A percentile compares a stretch with the other conserved stretches of the same genome.
These are phyloP conservation scores for Cerioporus squamosus DNA, from an alignment of 1,284 basidiomycete genomes.

Conservation along the genomic window DNA sequence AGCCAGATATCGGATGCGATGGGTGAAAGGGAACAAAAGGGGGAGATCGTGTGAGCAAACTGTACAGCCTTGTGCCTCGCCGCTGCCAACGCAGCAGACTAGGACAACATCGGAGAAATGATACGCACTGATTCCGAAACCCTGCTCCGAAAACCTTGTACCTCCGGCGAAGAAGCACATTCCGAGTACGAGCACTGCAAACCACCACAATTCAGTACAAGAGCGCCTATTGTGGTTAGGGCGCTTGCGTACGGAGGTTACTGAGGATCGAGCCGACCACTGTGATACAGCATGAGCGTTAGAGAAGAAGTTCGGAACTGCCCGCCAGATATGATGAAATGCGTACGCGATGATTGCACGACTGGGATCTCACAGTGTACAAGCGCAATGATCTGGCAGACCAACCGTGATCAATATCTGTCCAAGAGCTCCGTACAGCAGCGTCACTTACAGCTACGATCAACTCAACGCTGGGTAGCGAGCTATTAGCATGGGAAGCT, in stretches of 20 bases:
- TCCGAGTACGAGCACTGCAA: slow-evolving; percentile 76
- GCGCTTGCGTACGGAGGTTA: slow-evolving; percentile 61
- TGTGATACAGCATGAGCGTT: slow-evolving; percentile 30
- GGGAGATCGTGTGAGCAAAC: neutral
- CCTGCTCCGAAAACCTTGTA: slow-evolving; percentile 70
- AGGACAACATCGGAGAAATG: neutral
- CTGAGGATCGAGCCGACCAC: slow-evolving; percentile 85
- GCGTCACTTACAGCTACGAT: slow-evolving; percentile 69
- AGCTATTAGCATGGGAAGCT: neutral
- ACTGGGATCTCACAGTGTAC: slow-evolving; percentile 80
- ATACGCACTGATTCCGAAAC: slow-evolving; percentile 67
- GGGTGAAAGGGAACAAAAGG: neutral
- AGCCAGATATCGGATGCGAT: neutral
- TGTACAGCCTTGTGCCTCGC: slow-evolving; percentile 1
- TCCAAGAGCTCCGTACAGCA: slow-evolving; percentile 8
- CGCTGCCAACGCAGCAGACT: neutral
- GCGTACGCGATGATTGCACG: slow-evolving; percentile 82
- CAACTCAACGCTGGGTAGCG: slow-evolving; percentile 65
- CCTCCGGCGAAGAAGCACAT: slow-evolving; percentile 83
- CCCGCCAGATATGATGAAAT: neutral
- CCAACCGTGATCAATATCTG: neutral
- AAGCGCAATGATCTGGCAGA: slow-evolving; percentile 78
- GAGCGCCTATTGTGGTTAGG: neutral
- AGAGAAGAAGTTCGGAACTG: slow-evolving; percentile 11
- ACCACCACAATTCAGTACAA: slow-evolving; percentile 11